phyloP scores from a whole-genome alignment of 73 alveolate genomes.

The Blepharisma japonicum region DNA sequence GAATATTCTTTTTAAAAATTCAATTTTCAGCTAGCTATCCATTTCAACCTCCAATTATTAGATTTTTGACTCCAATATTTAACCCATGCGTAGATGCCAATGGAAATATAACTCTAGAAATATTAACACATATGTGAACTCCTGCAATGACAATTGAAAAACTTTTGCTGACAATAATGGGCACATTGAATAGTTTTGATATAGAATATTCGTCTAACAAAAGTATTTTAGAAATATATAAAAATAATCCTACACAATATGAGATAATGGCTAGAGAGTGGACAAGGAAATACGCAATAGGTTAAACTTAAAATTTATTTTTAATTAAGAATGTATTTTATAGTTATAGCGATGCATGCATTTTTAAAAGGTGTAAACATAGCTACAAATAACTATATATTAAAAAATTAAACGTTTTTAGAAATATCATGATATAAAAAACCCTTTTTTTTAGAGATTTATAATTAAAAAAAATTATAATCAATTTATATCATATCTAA shows the following conservation, averaged over 20 bases:
- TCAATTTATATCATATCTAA: too few species aligned
- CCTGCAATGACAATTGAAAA: conserved; percentile 65
- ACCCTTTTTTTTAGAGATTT: too few species aligned
- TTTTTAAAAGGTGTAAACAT: too few species aligned
- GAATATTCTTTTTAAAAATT: conserved; percentile 33
- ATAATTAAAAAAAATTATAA: too few species aligned
- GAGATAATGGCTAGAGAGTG: conserved; percentile 55
- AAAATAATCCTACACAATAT: conserved; percentile 47
- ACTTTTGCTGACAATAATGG: conserved; percentile 46
- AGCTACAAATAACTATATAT: too few species aligned
- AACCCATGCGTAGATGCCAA: conserved; percentile 43
- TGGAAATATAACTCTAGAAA: conserved; percentile 66
- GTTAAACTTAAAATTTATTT: too few species aligned
- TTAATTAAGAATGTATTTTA: too few species aligned
- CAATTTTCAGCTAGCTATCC: conserved; percentile 43
- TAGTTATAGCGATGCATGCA: too few species aligned
- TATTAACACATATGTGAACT: conserved; percentile 70
- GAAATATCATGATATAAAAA: too few species aligned
- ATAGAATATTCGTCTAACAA: conserved; percentile 61
- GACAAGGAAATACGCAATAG: conserved; percentile 56
- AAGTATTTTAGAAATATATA: conserved; percentile 59
- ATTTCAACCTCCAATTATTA: conserved; percentile 44
- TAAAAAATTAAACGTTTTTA: too few species aligned
- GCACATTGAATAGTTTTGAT: conserved; percentile 47
- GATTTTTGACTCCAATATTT: conserved; percentile 39